phyloP scores from a whole-genome alignment of 2,329 filamentous ascomycete species.

The Fusarium decemcellulare region DNA sequence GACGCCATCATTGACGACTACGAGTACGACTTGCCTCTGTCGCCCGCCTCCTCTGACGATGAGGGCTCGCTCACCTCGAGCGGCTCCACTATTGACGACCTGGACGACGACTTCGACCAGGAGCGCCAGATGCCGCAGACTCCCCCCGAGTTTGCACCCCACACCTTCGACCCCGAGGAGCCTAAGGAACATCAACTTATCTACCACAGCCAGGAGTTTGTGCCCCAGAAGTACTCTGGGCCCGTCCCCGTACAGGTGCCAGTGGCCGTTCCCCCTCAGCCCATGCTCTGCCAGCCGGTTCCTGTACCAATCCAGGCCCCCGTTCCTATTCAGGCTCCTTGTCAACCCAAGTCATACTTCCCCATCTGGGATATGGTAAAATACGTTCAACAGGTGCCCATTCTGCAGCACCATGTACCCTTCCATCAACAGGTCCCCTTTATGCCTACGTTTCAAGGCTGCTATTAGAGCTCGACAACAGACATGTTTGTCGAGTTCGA shows the following conservation, averaged over 20 bases:
- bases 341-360: conserved; percentile 63
- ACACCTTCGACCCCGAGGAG: conserved; percentile 64
- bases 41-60: conserved; percentile 68
- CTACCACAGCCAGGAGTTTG: conserved; percentile 62
- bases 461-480: conserved; percentile 53
- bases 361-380: conserved; percentile 68
- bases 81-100: conserved; percentile 66
- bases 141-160: conserved; percentile 58
- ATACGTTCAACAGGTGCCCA: conserved; percentile 65
- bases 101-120: conserved; percentile 64
- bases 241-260: conserved; percentile 50
- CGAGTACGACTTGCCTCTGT: conserved; percentile 63
- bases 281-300: conserved; percentile 51
- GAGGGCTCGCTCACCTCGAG: conserved; percentile 70
- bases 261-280: conserved; percentile 43
- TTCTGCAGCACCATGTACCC: conserved; percentile 63
- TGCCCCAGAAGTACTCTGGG: conserved; percentile 61
- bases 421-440: conserved; percentile 69
- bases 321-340: conserved; percentile 54
- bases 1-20: conserved; percentile 60
- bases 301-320: conserved; percentile 51
- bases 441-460: conserved; percentile 66
- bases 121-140: conserved; percentile 57
- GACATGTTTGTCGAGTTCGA: conserved; percentile 10
- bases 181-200: conserved; percentile 54